Conservation (phyloP, 495 filamentous ascomycete species). For the Sphaerosporella brunnea region DNA sequence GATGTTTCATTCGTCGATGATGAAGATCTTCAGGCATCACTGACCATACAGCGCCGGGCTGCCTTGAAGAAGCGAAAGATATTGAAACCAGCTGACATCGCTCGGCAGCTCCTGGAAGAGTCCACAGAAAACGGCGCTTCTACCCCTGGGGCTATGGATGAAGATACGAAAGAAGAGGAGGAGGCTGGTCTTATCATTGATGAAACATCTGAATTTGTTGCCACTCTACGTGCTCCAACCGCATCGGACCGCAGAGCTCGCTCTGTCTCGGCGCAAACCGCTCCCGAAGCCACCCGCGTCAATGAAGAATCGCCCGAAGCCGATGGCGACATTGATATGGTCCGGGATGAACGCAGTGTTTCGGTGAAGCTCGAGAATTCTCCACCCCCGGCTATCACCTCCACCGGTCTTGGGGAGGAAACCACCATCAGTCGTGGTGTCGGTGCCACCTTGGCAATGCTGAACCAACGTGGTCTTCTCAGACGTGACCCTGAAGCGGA, state of each 20-base stretch:
- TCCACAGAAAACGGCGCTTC: slow-evolving; percentile 28
- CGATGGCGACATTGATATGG: slow-evolving; percentile 47
- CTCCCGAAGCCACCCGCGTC: slow-evolving; percentile 18
- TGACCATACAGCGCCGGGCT: slow-evolving; percentile 59
- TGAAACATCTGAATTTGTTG: slow-evolving; percentile 87
- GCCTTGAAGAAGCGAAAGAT: slow-evolving; percentile 85
- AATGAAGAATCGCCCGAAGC: slow-evolving; percentile 30
- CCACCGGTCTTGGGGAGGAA: slow-evolving; percentile 72
- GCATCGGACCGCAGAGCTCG: slow-evolving; percentile 42
- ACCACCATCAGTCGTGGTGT: slow-evolving; percentile 57
- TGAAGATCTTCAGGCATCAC: slow-evolving; percentile 72
- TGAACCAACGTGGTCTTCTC: slow-evolving; percentile 67
- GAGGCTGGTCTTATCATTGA: slow-evolving; percentile 72
- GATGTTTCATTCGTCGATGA: slow-evolving; percentile 68
- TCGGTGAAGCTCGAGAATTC: slow-evolving; percentile 33
- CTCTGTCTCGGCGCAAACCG: slow-evolving; percentile 26
- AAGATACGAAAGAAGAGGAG: slow-evolving; percentile 32
- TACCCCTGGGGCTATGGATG: slow-evolving; percentile 19
- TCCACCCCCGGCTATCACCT: slow-evolving; percentile 34
- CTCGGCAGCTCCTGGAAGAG: slow-evolving; percentile 63
- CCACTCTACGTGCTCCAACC: slow-evolving; percentile 53
- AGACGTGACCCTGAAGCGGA: slow-evolving; percentile 39
- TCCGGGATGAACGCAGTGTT: slow-evolving; percentile 28
- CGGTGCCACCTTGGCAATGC: slow-evolving; percentile 61
- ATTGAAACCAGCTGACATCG: slow-evolving; percentile 66